Base-by-base conservation (phyloP, 441 rosid genomes). In the Croton setiger region DNA sequence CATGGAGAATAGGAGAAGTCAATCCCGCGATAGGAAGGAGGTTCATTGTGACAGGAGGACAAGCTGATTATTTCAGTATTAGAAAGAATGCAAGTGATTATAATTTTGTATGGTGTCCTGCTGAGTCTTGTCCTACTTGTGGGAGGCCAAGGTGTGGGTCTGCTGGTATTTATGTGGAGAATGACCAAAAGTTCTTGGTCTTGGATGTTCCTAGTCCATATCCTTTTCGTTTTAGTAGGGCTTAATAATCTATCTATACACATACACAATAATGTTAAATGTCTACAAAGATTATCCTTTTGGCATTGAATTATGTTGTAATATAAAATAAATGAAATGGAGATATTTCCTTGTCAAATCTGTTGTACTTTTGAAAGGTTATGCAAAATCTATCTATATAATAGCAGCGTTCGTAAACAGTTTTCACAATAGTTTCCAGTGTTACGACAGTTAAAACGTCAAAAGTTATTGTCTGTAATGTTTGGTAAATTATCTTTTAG, bases 1-100 rank as follows among this genome's bases (percentile, higher is more conserved):
- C 52, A 20, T 67, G 70, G 70, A 67, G 39, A 15, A 37, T 67
- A 11, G 70, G 70, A 4, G 53, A 67, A 55, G 41, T 14, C 14
- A 33, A 67, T 11, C 14, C 36, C 8, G 62, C 41, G 15, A 66
- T 35, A 1, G 27, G 62, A 55, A 54, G 70, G 53, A 23, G 70
- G n/a, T 55, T 36, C 14, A 55, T 67, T 54, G 52, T 67, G 8
- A 55, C 21, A 14, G 70, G 15, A 67, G 62, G 60, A 21, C 62
- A 54, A 18, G 52, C 51, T 20, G 53, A 43, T 67, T 67, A 41
- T 12, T 67, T 67, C 23, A 4, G 0, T 0, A 67, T 67, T 20
- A 39, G 23, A 41, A 67, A 56, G 2, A 55, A 56, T 37, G 52
- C 15, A 7, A 53, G 62, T 21, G 62, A 23, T 15, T 67, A 67